Conservation (phyloP, 805 yeast genomes). For the Yarrowia sp. region DNA sequence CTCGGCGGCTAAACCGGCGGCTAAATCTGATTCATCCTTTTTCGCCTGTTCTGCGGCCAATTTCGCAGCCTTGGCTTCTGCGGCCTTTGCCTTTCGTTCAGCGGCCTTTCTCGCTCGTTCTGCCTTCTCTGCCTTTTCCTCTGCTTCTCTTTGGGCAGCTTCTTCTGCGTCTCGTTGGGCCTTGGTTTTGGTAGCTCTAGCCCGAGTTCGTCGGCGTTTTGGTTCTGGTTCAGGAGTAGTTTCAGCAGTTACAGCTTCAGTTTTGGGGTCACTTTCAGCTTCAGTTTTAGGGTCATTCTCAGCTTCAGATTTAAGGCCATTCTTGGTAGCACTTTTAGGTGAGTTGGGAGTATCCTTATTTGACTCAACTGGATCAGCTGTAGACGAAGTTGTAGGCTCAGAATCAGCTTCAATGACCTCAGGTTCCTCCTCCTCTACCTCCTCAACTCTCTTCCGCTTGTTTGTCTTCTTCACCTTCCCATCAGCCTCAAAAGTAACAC, state of each 20-base stretch:
- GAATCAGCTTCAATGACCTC: no score
- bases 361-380: no score
- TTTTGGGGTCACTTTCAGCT: not conserved
- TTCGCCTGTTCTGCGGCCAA: not conserved
- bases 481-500: not conserved
- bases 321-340: no score
- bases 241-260: not conserved
- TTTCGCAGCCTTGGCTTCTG: not conserved
- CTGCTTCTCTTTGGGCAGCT: not conserved
- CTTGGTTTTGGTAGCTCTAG: not conserved
- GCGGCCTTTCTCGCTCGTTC: not conserved
- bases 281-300: not conserved
- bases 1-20: no score
- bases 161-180: not conserved
- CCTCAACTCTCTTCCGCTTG: not conserved
- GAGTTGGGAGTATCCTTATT: no score
- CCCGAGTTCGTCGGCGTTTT: not conserved
- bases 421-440: not conserved
- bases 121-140: not conserved
- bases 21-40: not conserved
- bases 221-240: no score
- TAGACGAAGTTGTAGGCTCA: no score
- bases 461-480: not conserved
- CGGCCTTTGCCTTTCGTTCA: not conserved
- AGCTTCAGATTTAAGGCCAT: not conserved